A percentile compares a stretch with the other conserved stretches of the same genome.
phyloP scores from a whole-genome alignment of 2,329 filamentous ascomycete genomes.

The Pseudogymnoascus pannorum region DNA sequence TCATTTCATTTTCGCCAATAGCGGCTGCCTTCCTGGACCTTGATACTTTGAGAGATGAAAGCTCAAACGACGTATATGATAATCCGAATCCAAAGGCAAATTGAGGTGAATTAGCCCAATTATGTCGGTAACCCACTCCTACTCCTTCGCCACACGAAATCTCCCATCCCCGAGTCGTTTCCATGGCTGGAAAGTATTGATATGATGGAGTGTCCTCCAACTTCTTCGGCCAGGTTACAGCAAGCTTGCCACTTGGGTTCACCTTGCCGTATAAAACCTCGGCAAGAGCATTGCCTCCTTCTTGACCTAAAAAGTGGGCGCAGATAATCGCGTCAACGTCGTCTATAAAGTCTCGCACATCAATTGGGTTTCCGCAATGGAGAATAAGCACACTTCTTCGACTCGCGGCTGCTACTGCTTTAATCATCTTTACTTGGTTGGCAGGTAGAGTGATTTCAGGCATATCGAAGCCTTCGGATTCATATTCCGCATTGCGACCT shows the following conservation, averaged over 20 bases:
- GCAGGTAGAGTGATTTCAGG: constrained; percentile 9
- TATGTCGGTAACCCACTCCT: background rate
- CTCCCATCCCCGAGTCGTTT: background rate
- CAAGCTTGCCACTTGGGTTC: constrained; percentile 46
- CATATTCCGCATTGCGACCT: constrained; percentile 14
- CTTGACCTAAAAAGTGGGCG: constrained; percentile 50
- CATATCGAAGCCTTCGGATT: constrained; percentile 11
- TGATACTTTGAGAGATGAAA: background rate
- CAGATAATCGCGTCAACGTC: constrained; percentile 55
- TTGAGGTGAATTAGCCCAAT: background rate
- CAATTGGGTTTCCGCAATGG: constrained; percentile 19
- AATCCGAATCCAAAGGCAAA: constrained; percentile 7
- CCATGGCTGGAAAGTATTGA: background rate
- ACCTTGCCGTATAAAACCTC: constrained; percentile 70
- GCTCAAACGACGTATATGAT: constrained; percentile 9
- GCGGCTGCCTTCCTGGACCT: background rate
- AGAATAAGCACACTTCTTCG: constrained; percentile 15
- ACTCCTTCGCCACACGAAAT: background rate
- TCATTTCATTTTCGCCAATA: background rate
- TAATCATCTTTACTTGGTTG: constrained; percentile 17
- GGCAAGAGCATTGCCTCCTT: constrained; percentile 61
- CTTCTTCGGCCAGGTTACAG: constrained; percentile 51
- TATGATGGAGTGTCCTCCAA: background rate
- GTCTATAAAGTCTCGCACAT: constrained; percentile 20
- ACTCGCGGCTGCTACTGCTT: constrained; percentile 15